phyloP scores from a whole-genome alignment of 2,329 filamentous ascomycete genomes.

The Chaetomiaceae sp. region DNA sequence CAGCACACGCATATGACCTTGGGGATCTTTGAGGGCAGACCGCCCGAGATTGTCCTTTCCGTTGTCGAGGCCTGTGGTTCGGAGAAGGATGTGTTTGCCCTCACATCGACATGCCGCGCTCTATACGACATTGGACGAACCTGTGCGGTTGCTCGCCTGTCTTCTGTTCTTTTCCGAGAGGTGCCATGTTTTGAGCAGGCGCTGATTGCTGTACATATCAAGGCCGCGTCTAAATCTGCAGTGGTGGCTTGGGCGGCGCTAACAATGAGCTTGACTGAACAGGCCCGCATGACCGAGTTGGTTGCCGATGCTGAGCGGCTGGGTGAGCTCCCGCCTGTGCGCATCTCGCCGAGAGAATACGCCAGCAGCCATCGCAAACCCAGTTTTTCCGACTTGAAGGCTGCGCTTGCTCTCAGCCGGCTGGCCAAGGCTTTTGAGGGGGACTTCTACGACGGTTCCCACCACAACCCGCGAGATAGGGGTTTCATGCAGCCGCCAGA shows the following conservation, averaged over 20 bases:
- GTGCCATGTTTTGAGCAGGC: too few species aligned
- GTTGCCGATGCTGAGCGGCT: constrained; percentile 4
- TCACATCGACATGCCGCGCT: background rate
- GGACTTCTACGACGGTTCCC: background rate
- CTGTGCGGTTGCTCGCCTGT: background rate
- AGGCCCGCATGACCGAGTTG: constrained; percentile 9
- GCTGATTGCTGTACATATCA: too few species aligned
- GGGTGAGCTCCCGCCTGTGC: background rate
- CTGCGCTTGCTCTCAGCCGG: background rate
- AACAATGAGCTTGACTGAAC: background rate
- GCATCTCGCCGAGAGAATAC: background rate
- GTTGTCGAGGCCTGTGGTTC: background rate
- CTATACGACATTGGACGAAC: background rate
- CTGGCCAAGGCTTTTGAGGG: background rate
- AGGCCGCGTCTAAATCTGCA: too few species aligned
- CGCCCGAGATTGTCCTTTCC: background rate
- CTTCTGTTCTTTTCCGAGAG: too few species aligned
- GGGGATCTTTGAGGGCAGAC: too few species aligned
- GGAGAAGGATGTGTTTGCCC: background rate
- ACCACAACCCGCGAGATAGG: background rate
- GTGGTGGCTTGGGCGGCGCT: too few species aligned
- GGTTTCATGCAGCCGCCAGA: background rate
- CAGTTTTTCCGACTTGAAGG: background rate
- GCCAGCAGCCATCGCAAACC: background rate
- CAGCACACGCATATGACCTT: too few species aligned